Evolutionary conservation across 163 green algal species (phyloP), one percentile per base, ranked within the genome.

Genomic region (Chlorella variabilis): DNA sequence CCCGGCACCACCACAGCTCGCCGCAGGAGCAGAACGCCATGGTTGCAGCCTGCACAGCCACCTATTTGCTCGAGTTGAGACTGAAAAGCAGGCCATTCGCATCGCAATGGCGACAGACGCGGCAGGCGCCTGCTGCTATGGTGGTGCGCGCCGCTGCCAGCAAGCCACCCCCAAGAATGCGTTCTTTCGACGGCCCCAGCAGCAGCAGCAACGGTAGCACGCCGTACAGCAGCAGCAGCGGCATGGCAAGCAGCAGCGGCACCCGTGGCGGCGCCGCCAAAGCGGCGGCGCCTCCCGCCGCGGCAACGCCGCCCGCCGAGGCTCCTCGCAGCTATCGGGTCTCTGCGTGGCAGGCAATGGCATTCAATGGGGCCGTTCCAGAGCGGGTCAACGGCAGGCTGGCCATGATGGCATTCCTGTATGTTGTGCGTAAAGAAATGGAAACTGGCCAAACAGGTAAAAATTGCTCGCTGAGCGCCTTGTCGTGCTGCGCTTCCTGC

Each of bases 341-440:
- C 27, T 45, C 36, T 18, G 34, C 38, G 5, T 70, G 73, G 54
- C 34, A 34, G 21, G 80, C 80, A 34, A 63, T 85, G 56, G 51
- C 54, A 49, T 85, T 80, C 36, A 65, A 74, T 25, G 80, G 80
- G 5, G 51, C 79, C 0, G 80, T 70, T 48, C 80, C 80, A 5
- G 80, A 85, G 59, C 48, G 66, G 0, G 77, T 85, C 21, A 85
- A 85, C n/a, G 59, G 71, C 9, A 63, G 80, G 63, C 70, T 85
- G 29, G 80, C 80, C 0, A 85, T 85, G 80, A 59, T 78, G 20
- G 63, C 71, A 5, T 65, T 85, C 49, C n/a, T 61, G 21, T 29
- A 49, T 17, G 51, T 78, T 39, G 58, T 33, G 38, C 51, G 34
- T 27, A 34, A 20, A 3, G 80, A 85, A 58, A 68, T 80, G 38